These are phyloP conservation scores for Nannochloris sp. DNA, from an alignment of 139 green algal species.

Conservation along the genomic window DNA sequence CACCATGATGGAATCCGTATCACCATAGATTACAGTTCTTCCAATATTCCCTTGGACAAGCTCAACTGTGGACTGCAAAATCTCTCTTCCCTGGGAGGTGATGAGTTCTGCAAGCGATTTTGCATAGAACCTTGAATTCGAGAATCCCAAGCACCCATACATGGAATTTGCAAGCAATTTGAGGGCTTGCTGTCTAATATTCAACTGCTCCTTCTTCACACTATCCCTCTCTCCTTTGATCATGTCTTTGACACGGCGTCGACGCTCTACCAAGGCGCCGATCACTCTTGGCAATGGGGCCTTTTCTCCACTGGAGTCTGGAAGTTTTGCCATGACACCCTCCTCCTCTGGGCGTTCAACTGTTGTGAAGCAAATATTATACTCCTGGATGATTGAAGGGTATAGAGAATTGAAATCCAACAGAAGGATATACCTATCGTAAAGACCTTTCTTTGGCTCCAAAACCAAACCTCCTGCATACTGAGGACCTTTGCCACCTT, in stretches of 20 bases:
- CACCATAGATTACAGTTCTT: conserved; percentile 88
- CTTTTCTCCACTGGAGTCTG: conserved; percentile 25
- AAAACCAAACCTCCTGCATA: conserved; percentile 93
- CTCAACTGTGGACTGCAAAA: conserved; percentile 90
- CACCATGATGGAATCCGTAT: conserved; percentile 98
- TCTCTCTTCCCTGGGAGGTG: conserved; percentile 83
- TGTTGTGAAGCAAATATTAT: conserved; percentile 99
- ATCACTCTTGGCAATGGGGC: conserved; percentile 57
- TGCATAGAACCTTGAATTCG: conserved; percentile 84
- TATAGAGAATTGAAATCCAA: conserved; percentile 99
- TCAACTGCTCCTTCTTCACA: conserved; percentile 45
- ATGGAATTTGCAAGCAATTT: conserved; percentile 98
- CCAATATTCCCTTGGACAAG: conserved; percentile 70
- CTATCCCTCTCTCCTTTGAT: conserved; percentile 68
- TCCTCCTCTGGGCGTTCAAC: conserved; percentile 53
- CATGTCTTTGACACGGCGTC: conserved; percentile 71
- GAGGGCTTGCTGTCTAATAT: conserved; percentile 70
- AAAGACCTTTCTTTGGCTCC: conserved; percentile 97
- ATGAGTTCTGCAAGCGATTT: conserved; percentile 90
- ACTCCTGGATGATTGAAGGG: conserved; percentile 99
- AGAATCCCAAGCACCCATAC: conserved; percentile 97
- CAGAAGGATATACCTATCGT: conserved; percentile 93
- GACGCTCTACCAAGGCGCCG: conserved; percentile 58
- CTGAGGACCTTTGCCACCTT: conserved; percentile 32
- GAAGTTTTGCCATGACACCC: conserved; percentile 24